Evolutionary conservation across 768 basidiomycete genomes (phyloP).

Genomic region (Boletus sp.): DNA sequence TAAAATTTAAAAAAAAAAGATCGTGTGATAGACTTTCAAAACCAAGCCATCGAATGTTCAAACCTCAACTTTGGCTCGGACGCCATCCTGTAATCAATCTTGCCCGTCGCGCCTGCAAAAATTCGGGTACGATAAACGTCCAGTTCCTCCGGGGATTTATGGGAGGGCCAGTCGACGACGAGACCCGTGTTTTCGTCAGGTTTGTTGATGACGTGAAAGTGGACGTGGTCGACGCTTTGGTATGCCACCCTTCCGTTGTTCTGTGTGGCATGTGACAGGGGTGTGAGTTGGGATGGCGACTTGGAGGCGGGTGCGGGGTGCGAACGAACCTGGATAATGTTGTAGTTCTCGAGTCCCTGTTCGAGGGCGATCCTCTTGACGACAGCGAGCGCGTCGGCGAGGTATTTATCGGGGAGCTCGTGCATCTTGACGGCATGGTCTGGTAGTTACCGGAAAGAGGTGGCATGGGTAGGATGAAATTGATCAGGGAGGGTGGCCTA

Average conservation of each 20-base stretch:
- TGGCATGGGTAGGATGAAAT: not conserved
- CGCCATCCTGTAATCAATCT: too few species aligned
- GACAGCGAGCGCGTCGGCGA: constrained; percentile 70
- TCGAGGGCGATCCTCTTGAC: constrained; percentile 82
- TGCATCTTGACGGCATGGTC: constrained; percentile 86
- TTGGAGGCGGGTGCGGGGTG: not conserved
- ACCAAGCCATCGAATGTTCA: not conserved
- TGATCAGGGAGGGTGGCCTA: not conserved
- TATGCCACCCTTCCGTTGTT: constrained; percentile 67
- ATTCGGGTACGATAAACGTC: constrained; percentile 4
- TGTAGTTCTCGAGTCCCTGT: constrained; percentile 71
- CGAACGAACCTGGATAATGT: constrained; percentile 61
- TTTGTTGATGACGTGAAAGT: constrained; percentile 93
- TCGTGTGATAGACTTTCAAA: not conserved
- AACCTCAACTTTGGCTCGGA: too few species aligned
- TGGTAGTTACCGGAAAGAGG: constrained; percentile 26
- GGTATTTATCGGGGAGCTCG: constrained; percentile 80
- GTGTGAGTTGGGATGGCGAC: not conserved
- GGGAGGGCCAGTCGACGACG: constrained; percentile 60
- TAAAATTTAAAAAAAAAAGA: too few species aligned
- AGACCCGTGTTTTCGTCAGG: constrained; percentile 69
- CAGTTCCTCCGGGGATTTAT: constrained; percentile 7
- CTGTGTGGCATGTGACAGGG: constrained; percentile 29
- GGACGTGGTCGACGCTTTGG: constrained; percentile 78
- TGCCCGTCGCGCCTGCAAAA: not conserved